Percentiles rank a stretch among this genome's conserved stretches.
phyloP scores from a whole-genome alignment of 148 eudicot genomes.

The Chenopodium formosanum region DNA sequence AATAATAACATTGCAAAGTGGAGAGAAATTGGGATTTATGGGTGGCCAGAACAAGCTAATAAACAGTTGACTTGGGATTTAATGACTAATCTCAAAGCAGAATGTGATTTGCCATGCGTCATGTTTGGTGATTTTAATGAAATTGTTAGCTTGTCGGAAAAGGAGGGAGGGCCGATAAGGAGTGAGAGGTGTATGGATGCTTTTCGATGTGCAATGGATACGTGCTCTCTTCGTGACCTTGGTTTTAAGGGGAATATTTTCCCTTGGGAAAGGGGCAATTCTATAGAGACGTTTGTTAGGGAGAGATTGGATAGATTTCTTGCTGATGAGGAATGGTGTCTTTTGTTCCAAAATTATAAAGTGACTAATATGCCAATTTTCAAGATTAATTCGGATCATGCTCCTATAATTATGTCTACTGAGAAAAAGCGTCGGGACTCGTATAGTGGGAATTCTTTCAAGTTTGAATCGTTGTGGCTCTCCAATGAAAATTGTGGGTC shows the following conservation, averaged over 20 bases:
- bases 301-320: neutral
- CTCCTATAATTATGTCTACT: neutral
- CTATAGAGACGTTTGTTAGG: accelerated
- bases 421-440: too few relatives aligned
- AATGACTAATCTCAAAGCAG: too few relatives aligned
- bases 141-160: too few relatives aligned
- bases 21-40: too few relatives aligned
- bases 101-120: too few relatives aligned
- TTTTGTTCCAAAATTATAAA: neutral
- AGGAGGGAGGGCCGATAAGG: too few relatives aligned
- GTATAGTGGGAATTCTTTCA: neutral
- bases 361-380: neutral
- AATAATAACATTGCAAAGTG: too few relatives aligned
- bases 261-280: neutral
- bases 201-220: neutral
- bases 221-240: neutral
- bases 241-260: neutral
- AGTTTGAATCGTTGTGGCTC: too few relatives aligned
- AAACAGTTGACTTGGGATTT: too few relatives aligned
- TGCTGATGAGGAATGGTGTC: neutral
- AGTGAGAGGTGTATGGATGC: too few relatives aligned
- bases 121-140: too few relatives aligned
- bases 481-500: neutral
- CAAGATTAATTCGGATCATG: neutral
- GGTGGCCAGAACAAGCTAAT: too few relatives aligned